A percentile compares a stretch with the other conserved stretches of the same genome.
These are phyloP conservation scores for Crithidia thermophila DNA, from an alignment of 208 protist species.

Conservation along the genomic window DNA sequence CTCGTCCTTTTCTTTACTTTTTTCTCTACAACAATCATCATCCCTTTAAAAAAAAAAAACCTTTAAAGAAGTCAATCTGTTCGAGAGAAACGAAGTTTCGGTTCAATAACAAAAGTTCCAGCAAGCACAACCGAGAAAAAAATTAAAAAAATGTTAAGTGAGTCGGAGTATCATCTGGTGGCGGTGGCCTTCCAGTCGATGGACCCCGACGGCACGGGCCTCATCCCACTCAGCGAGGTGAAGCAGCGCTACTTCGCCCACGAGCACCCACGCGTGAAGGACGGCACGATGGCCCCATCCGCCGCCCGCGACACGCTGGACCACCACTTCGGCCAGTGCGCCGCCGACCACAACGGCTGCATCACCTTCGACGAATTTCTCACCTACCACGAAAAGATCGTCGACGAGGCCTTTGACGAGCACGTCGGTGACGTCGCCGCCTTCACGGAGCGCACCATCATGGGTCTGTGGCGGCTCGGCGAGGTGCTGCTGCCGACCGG, in stretches of 20 bases:
- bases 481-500: conserved; percentile 76
- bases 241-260: conserved; percentile 60
- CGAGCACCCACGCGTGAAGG: conserved; percentile 76
- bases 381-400: conserved; percentile 79
- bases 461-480: conserved; percentile 71
- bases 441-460: conserved; percentile 72
- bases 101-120: conserved; percentile 1
- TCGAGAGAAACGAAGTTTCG: not conserved
- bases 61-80: not conserved
- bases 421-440: conserved; percentile 47
- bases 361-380: conserved; percentile 86
- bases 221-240: conserved; percentile 56
- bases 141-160: conserved; percentile 34
- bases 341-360: conserved; percentile 45
- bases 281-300: conserved; percentile 72
- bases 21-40: no score
- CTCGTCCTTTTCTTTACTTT: no score
- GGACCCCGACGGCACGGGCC: conserved; percentile 40
- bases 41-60: no score
- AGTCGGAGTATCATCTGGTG: conserved; percentile 37
- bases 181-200: conserved; percentile 62
- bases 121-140: conserved; percentile 1
- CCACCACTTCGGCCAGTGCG: conserved; percentile 62
- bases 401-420: conserved; percentile 64
- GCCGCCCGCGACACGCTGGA: conserved; percentile 61